Conservation (phyloP, 768 basidiomycete species). For the Pisolithus albus region DNA sequence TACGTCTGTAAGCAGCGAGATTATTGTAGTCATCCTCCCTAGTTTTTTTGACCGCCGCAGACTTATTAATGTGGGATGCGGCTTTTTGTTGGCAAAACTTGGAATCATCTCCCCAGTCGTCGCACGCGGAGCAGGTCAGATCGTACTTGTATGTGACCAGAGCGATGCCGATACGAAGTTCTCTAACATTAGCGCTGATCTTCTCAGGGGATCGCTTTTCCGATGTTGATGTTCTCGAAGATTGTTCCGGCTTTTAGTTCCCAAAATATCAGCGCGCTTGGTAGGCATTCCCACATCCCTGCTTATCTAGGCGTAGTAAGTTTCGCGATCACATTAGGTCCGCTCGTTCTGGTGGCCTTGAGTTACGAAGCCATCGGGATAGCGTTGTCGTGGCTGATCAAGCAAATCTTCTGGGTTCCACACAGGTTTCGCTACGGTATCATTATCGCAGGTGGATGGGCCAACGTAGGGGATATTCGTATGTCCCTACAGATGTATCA, state of each 20-base stretch:
- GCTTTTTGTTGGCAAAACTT: slow-evolving; percentile 52
- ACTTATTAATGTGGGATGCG: slow-evolving; percentile 46
- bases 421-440: slow-evolving; percentile 70
- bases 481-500: slow-evolving; percentile 16
- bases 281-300: slow-evolving; percentile 25
- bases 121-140: slow-evolving; percentile 52
- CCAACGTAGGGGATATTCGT: slow-evolving; percentile 69
- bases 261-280: slow-evolving; percentile 49
- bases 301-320: background rate
- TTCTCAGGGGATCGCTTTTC: slow-evolving; percentile 48
- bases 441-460: slow-evolving; percentile 62
- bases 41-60: slow-evolving; percentile 27
- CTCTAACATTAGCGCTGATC: background rate
- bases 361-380: slow-evolving; percentile 55
- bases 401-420: slow-evolving; percentile 68
- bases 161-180: background rate
- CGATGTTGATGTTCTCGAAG: slow-evolving; percentile 63
- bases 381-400: slow-evolving; percentile 45
- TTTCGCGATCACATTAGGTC: slow-evolving; percentile 37
- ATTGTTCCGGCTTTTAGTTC: slow-evolving; percentile 60
- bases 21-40: slow-evolving; percentile 1
- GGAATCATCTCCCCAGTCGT: slow-evolving; percentile 55
- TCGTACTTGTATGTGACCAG: slow-evolving; percentile 40
- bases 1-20: slow-evolving; percentile 44
- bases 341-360: slow-evolving; percentile 53